phyloP scores from a whole-genome alignment of 1,139 yeast genomes.

The Zygosaccharomyces pseudobailii region DNA sequence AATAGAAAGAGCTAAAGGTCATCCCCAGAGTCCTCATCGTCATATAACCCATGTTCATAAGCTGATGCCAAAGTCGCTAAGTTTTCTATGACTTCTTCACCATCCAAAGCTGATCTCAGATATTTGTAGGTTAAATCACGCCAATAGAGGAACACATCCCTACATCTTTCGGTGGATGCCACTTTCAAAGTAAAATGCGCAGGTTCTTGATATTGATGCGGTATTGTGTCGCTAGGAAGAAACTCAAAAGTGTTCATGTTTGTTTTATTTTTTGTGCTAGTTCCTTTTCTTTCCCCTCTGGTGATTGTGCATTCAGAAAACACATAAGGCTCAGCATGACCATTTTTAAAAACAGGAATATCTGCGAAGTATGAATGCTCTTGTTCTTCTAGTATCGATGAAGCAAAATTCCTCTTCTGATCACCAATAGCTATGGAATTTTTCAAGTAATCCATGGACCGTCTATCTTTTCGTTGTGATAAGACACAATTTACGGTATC shows the following conservation, averaged over 20 bases:
- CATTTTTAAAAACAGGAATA: conserved; percentile 13
- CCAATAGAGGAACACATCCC: conserved; percentile 46
- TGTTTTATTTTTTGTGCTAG: conserved; percentile 7
- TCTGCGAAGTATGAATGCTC: conserved; percentile 21
- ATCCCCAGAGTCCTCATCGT: conserved; percentile 39
- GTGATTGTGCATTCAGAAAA: conserved; percentile 36
- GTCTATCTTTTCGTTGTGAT: conserved; percentile 15
- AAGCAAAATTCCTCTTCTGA: conserved; percentile 20
- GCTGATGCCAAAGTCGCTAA: conserved; percentile 46
- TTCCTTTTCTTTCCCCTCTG: conserved; percentile 21
- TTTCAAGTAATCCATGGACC: conserved; percentile 20
- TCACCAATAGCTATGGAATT: conserved; percentile 22
- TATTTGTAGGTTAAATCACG: conserved; percentile 42
- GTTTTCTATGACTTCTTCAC: conserved; percentile 59
- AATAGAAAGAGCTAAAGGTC: conserved; percentile 11
- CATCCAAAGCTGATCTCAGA: conserved; percentile 51
- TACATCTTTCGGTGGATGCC: conserved; percentile 44
- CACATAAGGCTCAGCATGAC: conserved; percentile 19
- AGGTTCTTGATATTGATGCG: conserved; percentile 25
- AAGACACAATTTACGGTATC: conserved; percentile 25
- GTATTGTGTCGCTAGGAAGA: conserved; percentile 35
- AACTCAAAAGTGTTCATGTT: conserved; percentile 22
- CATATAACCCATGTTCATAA: conserved; percentile 57
- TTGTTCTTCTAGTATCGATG: conserved; percentile 16
- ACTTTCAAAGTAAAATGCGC: conserved; percentile 32